Conservation (phyloP, 1,139 yeast species). For the Kodamaea fungicola region DNA sequence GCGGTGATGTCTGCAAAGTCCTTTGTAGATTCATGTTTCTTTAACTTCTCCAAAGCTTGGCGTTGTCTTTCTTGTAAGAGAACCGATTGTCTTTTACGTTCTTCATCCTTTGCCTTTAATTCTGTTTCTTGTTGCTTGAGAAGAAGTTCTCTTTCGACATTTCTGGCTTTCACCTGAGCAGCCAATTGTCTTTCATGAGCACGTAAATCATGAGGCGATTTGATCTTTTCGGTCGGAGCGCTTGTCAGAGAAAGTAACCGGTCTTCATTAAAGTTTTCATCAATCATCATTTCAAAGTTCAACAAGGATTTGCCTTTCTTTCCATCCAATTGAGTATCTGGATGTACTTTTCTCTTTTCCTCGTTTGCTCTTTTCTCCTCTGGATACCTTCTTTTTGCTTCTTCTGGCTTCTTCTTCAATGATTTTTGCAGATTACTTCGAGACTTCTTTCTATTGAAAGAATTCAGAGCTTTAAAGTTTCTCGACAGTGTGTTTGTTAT, state of each 20-base stretch:
- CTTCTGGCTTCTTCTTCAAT: neutral
- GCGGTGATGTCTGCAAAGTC: slow-evolving; percentile 18
- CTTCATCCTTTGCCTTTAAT: slow-evolving; percentile 9
- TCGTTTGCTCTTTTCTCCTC: slow-evolving; percentile 1
- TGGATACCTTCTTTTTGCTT: slow-evolving; percentile 3
- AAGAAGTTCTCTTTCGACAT: slow-evolving; percentile 27
- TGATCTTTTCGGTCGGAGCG: slow-evolving; percentile 2
- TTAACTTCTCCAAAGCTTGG: slow-evolving; percentile 29
- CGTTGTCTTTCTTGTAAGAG: slow-evolving; percentile 28
- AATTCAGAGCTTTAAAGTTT: slow-evolving; percentile 37
- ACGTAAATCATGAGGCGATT: slow-evolving; percentile 13
- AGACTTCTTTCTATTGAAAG: slow-evolving; percentile 36
- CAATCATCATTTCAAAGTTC: slow-evolving; percentile 29
- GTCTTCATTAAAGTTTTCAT: slow-evolving; percentile 14
- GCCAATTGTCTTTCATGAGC: slow-evolving; percentile 31
- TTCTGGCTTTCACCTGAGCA: slow-evolving; percentile 25
- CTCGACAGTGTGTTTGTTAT: slow-evolving; percentile 27
- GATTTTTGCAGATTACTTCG: slow-evolving; percentile 11
- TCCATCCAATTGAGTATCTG: slow-evolving; percentile 8
- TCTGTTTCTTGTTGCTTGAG: slow-evolving; percentile 15
- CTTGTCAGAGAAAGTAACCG: slow-evolving; percentile 3
- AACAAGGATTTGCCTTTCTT: slow-evolving; percentile 20
- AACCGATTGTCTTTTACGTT: slow-evolving; percentile 19
- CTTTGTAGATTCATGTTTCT: slow-evolving; percentile 26
- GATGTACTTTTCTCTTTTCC: slow-evolving; percentile 2